Base-by-base conservation (phyloP, 371 early-diverging fungal genomes). In the Circinella umbellata region DNA sequence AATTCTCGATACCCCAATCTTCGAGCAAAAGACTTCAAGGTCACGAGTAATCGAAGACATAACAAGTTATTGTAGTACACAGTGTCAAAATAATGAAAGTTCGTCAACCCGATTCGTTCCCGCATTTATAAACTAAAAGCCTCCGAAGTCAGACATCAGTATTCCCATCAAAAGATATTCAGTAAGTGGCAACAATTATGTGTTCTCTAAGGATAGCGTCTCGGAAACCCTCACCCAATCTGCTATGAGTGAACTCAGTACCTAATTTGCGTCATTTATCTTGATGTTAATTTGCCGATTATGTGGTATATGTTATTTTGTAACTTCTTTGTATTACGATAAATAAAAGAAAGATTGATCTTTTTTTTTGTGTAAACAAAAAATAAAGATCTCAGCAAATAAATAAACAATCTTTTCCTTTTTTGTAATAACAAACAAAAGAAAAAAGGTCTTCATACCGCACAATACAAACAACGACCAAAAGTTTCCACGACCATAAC, bases 41-140 rank as follows among this genome's bases (percentile, higher is more conserved):
- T 64, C 0, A 94, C 42, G 64, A 98, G 88, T 17, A 98, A 80
- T 3, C 98, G 98, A 64, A 95, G 82, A 0, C 95, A 92, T 59
- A 99, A 80, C 47, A 94, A 70, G 73, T 98, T 99, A 85, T 98
- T 97, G 83, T 94, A 99, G 79, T 93, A 98, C 20, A 99, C 97
- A 0, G 97, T 95, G 76, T 99, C 99, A 76, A 94, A 94, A 74
- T 97, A 96, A 77, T 93, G 93, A 69, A 95, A 95, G 68, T 88
- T 88, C 59, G 94, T 91, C 63, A 88, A 76, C 81, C 91, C 91
- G 79, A 98, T 94, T 65, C 90, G 86, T 73, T 89, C 84, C 76
- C 97, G 95, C 92, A 99, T 92, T 66, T 91, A 89, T 42, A 99
- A 81, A n/a, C 95, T 91, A 86, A 94, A 99, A 6, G 89, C 82